These are phyloP conservation scores for Colletotrichum sp. DNA, from an alignment of 2,329 filamentous ascomycete genomes.

Conservation along the genomic window DNA sequence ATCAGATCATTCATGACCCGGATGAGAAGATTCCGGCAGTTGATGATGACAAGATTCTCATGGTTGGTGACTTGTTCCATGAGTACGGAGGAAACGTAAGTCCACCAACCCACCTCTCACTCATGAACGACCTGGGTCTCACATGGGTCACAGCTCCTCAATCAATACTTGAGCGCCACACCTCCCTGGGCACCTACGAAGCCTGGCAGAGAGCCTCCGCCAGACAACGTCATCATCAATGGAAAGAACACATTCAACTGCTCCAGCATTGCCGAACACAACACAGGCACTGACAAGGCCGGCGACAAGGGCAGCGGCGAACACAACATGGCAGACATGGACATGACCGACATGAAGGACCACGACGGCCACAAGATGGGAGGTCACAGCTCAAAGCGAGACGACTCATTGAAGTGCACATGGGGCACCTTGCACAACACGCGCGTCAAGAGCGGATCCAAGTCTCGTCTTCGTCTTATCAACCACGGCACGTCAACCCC, in stretches of 20 bases:
- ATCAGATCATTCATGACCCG: conserved; percentile 39
- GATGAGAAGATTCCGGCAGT: conserved; percentile 31
- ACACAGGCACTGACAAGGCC: conserved; percentile 23
- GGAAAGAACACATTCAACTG: conserved; percentile 41
- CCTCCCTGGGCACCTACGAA: conserved; percentile 34
- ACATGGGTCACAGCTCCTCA: conserved; percentile 35
- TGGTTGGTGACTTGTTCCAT: conserved; percentile 44
- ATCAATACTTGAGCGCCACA: conserved; percentile 31
- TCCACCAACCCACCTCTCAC: neutral
- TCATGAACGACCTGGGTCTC: neutral
- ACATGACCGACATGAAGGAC: neutral
- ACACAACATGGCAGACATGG: conserved; percentile 2
- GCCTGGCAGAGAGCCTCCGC: conserved; percentile 43
- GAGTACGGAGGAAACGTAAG: conserved; percentile 36
- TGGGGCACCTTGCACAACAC: conserved; percentile 36
- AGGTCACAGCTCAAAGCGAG: neutral
- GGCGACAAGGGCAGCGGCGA: neutral
- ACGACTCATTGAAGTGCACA: conserved; percentile 25
- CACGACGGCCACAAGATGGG: neutral
- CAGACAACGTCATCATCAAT: conserved; percentile 45
- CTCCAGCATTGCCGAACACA: conserved; percentile 8
- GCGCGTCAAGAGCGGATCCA: conserved; percentile 28
- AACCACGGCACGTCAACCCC: conserved; percentile 43
- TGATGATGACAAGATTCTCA: conserved; percentile 40
- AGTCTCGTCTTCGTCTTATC: conserved; percentile 40